Evolutionary conservation across 441 rosid genomes (phyloP).

Genomic region (Erodium trifolium): DNA sequence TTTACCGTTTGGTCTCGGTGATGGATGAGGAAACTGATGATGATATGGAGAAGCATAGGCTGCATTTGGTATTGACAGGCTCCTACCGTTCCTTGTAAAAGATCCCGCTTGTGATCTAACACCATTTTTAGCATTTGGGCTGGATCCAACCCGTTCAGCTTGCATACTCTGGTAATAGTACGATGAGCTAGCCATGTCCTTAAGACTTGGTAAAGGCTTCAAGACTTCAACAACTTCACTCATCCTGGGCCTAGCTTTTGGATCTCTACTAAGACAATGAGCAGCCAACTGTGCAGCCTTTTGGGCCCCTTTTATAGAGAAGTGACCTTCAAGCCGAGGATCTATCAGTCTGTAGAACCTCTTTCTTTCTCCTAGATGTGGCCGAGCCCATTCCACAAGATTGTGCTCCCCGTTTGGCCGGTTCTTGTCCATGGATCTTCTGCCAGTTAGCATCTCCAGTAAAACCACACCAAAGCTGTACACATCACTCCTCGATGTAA

Average conservation of each 20-base stretch:
- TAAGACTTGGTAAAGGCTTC: constrained; percentile 49
- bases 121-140: constrained; percentile 21
- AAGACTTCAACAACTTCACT: constrained; percentile 49
- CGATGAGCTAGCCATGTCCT: constrained; percentile 70
- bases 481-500: constrained; percentile 65
- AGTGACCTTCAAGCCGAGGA: constrained; percentile 66
- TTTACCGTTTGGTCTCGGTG: constrained; percentile 53
- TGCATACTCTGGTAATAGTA: constrained; percentile 55
- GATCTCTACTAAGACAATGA: constrained; percentile 60
- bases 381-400: constrained; percentile 67
- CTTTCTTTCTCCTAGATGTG: constrained; percentile 51
- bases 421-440: constrained; percentile 62
- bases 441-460: constrained; percentile 61
- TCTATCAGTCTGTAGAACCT: constrained; percentile 46
- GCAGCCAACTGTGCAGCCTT: constrained; percentile 60
- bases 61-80: constrained; percentile 41
- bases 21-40: constrained; percentile 24
- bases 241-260: constrained; percentile 59
- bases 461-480: constrained; percentile 68
- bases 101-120: constrained; percentile 42
- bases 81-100: constrained; percentile 50
- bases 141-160: constrained; percentile 26
- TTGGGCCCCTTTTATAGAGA: constrained; percentile 58
- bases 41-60: constrained; percentile 45
- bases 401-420: constrained; percentile 20